Evolutionary conservation across 805 yeast species (phyloP).

Genomic region (Lachancea waltii): DNA sequence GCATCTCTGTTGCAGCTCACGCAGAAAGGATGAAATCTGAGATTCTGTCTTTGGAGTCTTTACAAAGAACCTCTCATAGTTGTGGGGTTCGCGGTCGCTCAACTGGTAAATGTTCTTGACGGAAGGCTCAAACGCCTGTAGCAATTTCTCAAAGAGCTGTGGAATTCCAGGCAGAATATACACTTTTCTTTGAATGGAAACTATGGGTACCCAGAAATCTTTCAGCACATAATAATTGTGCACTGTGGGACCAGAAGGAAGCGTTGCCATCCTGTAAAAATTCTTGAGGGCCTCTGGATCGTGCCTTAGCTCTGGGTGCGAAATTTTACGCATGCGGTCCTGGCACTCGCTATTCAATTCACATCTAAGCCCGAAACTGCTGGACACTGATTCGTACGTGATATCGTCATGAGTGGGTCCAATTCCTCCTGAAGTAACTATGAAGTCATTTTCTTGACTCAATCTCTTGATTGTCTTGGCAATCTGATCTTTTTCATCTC

Average conservation of each 20-base stretch:
- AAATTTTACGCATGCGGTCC: constrained; percentile 49
- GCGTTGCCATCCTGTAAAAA: constrained; percentile 71
- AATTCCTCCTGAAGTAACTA: constrained; percentile 59
- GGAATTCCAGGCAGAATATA: constrained; percentile 84
- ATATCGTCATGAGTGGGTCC: constrained; percentile 92
- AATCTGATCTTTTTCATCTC: constrained; percentile 69
- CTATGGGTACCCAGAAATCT: constrained; percentile 79
- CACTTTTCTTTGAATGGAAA: constrained; percentile 55
- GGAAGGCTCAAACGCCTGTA: constrained; percentile 39
- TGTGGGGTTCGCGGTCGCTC: constrained; percentile 21
- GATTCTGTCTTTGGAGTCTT: constrained; percentile 58
- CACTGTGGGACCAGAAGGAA: constrained; percentile 50
- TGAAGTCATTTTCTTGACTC: constrained; percentile 49
- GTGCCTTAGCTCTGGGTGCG: constrained; percentile 32
- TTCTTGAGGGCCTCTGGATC: constrained; percentile 46
- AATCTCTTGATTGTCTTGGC: constrained; percentile 42
- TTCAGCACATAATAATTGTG: constrained; percentile 43
- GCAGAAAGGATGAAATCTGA: constrained; percentile 58
- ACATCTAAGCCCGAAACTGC: constrained; percentile 48
- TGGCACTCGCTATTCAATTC: constrained; percentile 52
- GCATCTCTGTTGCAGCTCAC: constrained; percentile 43
- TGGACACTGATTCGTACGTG: constrained; percentile 70
- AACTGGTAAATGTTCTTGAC: constrained; percentile 35
- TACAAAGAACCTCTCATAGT: constrained; percentile 48
- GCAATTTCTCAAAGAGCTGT: constrained; percentile 52